Percentiles rank a stretch among this genome's conserved stretches.
Evolutionary conservation across 2,329 filamentous ascomycete species (phyloP).

Genomic region (Nemania diffusa): DNA sequence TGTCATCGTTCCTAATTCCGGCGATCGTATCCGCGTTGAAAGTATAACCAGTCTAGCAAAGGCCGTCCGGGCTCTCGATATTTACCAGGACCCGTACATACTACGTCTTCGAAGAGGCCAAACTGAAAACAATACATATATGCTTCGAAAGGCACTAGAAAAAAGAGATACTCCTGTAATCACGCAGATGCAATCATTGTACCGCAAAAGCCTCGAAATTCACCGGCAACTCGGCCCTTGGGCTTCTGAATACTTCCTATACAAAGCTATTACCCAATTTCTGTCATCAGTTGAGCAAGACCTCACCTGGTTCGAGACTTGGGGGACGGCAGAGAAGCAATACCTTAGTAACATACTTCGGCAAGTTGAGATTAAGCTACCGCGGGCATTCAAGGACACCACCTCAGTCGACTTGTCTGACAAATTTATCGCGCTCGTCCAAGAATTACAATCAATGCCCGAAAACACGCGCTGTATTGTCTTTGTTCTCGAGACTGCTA

Average conservation of each 20-base stretch:
- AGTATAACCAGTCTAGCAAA: slow-evolving; percentile 58
- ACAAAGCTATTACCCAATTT: slow-evolving; percentile 56
- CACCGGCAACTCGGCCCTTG: slow-evolving; percentile 70
- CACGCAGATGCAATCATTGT: slow-evolving; percentile 66
- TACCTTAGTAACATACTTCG: slow-evolving; percentile 64
- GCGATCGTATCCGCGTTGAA: slow-evolving; percentile 40
- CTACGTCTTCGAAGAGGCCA: slow-evolving; percentile 56
- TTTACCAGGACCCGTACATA: slow-evolving; percentile 70
- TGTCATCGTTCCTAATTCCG: slow-evolving; percentile 35
- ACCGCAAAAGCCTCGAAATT: slow-evolving; percentile 61
- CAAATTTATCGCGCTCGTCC: slow-evolving; percentile 68
- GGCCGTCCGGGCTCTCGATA: slow-evolving; percentile 60
- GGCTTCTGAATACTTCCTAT: slow-evolving; percentile 75
- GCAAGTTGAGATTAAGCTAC: slow-evolving; percentile 47
- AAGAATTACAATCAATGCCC: slow-evolving; percentile 58
- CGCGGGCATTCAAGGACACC: slow-evolving; percentile 37
- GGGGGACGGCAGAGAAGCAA: slow-evolving; percentile 61
- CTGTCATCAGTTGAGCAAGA: slow-evolving; percentile 42
- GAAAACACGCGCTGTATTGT: slow-evolving; percentile 67
- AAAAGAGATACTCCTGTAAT: slow-evolving; percentile 62
- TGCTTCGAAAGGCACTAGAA: slow-evolving; percentile 53
- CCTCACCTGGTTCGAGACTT: slow-evolving; percentile 51
- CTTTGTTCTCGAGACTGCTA: slow-evolving; percentile 72
- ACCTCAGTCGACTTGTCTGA: slow-evolving; percentile 57
- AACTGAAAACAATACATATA: slow-evolving; percentile 54